These are phyloP conservation scores for Onygenales sp. DNA, from an alignment of 2,329 filamentous ascomycete genomes.

Conservation along the genomic window DNA sequence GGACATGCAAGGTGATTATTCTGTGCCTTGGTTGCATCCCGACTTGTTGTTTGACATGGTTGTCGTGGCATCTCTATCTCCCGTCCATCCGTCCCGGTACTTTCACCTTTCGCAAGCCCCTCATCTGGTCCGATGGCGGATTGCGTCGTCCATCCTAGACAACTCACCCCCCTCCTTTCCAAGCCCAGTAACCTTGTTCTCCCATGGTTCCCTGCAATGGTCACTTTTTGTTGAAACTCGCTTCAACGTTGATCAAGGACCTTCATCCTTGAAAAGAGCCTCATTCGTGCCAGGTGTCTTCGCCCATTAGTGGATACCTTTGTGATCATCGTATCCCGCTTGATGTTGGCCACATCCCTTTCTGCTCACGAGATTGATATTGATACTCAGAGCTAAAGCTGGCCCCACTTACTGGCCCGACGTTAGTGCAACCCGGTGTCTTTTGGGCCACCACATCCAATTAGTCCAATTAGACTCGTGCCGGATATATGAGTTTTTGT, in stretches of 20 bases:
- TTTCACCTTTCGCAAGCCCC: constrained; percentile 1
- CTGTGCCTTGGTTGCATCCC: constrained; percentile 25
- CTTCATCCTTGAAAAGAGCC: constrained; percentile 22
- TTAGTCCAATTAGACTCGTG: background rate
- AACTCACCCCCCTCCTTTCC: constrained; percentile 1
- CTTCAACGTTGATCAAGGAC: constrained; percentile 6
- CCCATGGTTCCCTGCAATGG: constrained; percentile 7
- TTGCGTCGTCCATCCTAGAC: constrained; percentile 3
- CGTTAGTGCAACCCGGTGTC: background rate
- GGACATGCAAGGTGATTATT: background rate
- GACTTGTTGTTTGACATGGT: constrained; percentile 20
- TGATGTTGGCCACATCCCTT: constrained; percentile 9
- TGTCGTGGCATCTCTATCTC: constrained; percentile 27
- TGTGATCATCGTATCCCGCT: background rate
- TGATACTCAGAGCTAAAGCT: constrained; percentile 1
- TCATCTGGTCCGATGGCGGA: constrained; percentile 11
- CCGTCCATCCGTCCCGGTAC: constrained; percentile 18
- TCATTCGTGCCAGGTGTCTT: constrained; percentile 27
- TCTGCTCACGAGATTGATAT: constrained; percentile 12
- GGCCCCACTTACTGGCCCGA: background rate
- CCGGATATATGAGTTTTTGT: background rate
- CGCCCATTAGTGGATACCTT: constrained; percentile 21
- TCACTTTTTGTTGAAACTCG: constrained; percentile 4
- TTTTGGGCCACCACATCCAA: background rate
- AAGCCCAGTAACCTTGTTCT: constrained; percentile 5